Conservation (phyloP, 106 monocot species). For the Iris macrosiphon region DNA sequence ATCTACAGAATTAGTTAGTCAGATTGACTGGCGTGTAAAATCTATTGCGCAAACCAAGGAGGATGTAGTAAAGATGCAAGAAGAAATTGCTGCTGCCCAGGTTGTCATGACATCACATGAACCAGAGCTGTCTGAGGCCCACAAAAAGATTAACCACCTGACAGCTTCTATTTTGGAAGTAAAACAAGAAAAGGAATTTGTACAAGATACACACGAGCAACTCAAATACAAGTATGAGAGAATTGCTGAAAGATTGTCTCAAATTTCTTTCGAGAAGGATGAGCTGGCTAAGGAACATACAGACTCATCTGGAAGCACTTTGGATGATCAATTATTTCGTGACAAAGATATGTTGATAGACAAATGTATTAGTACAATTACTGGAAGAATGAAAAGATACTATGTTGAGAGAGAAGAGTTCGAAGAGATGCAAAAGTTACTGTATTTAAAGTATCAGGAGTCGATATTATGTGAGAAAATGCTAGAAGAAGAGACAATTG, state of each 20-base stretch:
- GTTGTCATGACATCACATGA: constrained; percentile 23
- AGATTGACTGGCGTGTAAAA: constrained; percentile 34
- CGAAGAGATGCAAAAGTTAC: constrained; percentile 48
- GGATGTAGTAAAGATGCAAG: constrained; percentile 26
- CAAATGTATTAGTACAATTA: constrained; percentile 34
- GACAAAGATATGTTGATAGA: constrained; percentile 31
- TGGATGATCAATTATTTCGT: constrained; percentile 25
- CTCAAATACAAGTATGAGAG: constrained; percentile 20
- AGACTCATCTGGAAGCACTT: constrained; percentile 33
- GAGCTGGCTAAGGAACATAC: constrained; percentile 31
- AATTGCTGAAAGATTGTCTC: constrained; percentile 30
- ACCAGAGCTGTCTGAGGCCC: constrained; percentile 29
- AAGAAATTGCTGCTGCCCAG: constrained; percentile 15
- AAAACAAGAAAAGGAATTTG: constrained; percentile 25
- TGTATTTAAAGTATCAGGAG: constrained; percentile 51
- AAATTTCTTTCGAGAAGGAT: constrained; percentile 39
- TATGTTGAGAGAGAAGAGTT: constrained; percentile 20
- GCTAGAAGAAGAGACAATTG: constrained; percentile 55
- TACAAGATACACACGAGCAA: constrained; percentile 36
- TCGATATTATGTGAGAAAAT: constrained; percentile 37
- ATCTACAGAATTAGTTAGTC: constrained; percentile 32
- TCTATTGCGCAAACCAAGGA: constrained; percentile 28
- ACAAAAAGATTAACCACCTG: constrained; percentile 27
- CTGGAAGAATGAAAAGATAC: constrained; percentile 28
- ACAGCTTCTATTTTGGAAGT: constrained; percentile 23